Conservation (phyloP, 495 filamentous ascomycete species). For the Symbiotaphrina buchneri region DNA sequence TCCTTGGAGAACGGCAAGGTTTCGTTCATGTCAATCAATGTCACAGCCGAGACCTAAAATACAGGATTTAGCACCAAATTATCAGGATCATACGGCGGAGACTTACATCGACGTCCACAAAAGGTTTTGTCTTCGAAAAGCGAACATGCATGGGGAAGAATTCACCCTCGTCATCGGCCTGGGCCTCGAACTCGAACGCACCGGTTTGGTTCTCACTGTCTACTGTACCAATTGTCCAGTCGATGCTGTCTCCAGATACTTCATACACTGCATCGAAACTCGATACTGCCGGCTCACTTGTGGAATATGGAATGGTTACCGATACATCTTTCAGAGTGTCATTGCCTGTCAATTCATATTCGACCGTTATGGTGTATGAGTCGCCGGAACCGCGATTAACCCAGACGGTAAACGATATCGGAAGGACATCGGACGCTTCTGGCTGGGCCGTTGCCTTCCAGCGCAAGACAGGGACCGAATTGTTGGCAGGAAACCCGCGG, state of each 20-base stretch:
- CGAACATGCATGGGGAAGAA: constrained; percentile 94
- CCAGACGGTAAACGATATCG: constrained; percentile 91
- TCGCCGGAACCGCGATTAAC: constrained; percentile 63
- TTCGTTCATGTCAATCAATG: constrained; percentile 59
- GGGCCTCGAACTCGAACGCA: constrained; percentile 82
- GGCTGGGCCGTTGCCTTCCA: constrained; percentile 61
- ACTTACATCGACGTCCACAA: constrained; percentile 78
- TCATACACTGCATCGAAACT: constrained; percentile 89
- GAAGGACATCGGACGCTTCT: constrained; percentile 48
- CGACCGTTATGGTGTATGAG: constrained; percentile 67
- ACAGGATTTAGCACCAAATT: background rate
- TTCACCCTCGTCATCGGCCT: constrained; percentile 61
- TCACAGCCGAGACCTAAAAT: constrained; percentile 40
- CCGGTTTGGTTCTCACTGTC: constrained; percentile 61
- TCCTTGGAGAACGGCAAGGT: constrained; percentile 77
- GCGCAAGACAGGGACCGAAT: constrained; percentile 66
- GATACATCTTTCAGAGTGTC: constrained; percentile 61
- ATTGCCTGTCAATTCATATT: constrained; percentile 73
- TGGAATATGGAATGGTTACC: constrained; percentile 65
- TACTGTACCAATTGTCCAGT: constrained; percentile 76
- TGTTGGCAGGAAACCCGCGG: constrained; percentile 80
- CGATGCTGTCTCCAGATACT: constrained; percentile 75
- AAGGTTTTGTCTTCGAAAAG: constrained; percentile 69
- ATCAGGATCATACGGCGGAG: constrained; percentile 2
- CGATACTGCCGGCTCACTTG: constrained; percentile 65